phyloP scores from a whole-genome alignment of 1,139 yeast genomes.

The Kodamaea ohmeri region DNA sequence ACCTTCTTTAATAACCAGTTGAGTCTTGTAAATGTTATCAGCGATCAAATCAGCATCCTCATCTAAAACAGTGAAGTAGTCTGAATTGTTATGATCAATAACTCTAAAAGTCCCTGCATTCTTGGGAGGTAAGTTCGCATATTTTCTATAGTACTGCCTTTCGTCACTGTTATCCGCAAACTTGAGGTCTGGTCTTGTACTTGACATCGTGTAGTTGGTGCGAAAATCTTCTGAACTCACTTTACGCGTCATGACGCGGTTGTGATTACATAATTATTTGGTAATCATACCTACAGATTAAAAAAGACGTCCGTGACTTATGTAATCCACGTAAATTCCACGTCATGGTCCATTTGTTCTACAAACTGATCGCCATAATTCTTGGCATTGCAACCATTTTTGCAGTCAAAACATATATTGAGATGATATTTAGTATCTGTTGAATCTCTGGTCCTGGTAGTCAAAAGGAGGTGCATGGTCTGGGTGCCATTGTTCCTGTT shows the following conservation, averaged over 20 bases:
- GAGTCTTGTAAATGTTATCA: slow-evolving; percentile 77
- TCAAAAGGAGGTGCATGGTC: slow-evolving; percentile 28
- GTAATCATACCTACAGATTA: slow-evolving; percentile 2
- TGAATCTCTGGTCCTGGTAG: slow-evolving; percentile 23
- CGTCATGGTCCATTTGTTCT: no score
- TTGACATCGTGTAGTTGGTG: slow-evolving; percentile 39
- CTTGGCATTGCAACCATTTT: slow-evolving; percentile 11
- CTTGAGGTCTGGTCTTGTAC: slow-evolving; percentile 69
- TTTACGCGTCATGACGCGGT: slow-evolving; percentile 2
- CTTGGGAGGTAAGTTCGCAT: slow-evolving; percentile 48
- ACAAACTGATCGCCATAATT: no score
- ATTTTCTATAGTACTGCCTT: slow-evolving; percentile 60
- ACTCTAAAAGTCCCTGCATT: slow-evolving; percentile 54
- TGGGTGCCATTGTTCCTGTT: slow-evolving; percentile 29
- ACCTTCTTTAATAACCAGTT: slow-evolving; percentile 66
- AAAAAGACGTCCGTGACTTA: not conserved
- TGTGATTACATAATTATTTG: not conserved
- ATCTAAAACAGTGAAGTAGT: slow-evolving; percentile 72
- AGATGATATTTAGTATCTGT: slow-evolving; percentile 5
- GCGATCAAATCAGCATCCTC: slow-evolving; percentile 84
- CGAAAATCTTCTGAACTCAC: not conserved
- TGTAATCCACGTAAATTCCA: no score
- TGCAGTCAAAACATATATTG: slow-evolving; percentile 1
- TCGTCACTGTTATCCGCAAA: slow-evolving; percentile 66
- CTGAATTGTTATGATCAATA: slow-evolving; percentile 67